These are phyloP conservation scores for Dryadomyces quercus-mongolicae DNA, from an alignment of 2,329 filamentous ascomycete species.

Conservation along the genomic window DNA sequence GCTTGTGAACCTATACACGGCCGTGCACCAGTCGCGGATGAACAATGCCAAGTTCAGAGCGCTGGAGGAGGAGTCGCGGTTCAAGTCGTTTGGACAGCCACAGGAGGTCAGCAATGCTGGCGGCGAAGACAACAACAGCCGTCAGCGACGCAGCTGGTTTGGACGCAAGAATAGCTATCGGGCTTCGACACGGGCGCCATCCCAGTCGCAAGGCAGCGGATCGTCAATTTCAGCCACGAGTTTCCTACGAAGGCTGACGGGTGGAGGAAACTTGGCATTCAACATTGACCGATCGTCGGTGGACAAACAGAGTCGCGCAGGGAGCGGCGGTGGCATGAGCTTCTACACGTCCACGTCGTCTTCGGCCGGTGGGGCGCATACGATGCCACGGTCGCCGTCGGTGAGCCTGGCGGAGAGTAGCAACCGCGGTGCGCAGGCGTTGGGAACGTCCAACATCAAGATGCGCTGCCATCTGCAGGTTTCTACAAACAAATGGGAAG, in stretches of 20 bases:
- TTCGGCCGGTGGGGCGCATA: conserved; percentile 35
- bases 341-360: conserved; percentile 45
- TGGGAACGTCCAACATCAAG: conserved; percentile 68
- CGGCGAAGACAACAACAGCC: conserved; percentile 31
- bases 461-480: conserved; percentile 78
- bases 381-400: conserved; percentile 44
- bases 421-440: conserved; percentile 36
- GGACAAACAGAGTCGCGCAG: conserved; percentile 36
- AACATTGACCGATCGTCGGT: conserved; percentile 74
- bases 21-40: conserved; percentile 80
- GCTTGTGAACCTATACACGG: conserved; percentile 68
- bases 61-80: conserved; percentile 54
- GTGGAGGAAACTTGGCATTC: conserved; percentile 55
- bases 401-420: conserved; percentile 40
- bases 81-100: conserved; percentile 56
- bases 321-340: conserved; percentile 37
- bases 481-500: conserved; percentile 70
- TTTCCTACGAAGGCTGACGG: conserved; percentile 69
- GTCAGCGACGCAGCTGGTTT: conserved; percentile 43
- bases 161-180: conserved; percentile 54
- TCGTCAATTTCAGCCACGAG: conserved; percentile 55
- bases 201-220: conserved; percentile 52
- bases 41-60: conserved; percentile 82
- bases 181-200: conserved; percentile 47
- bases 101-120: conserved; percentile 29